Base-by-base conservation (phyloP, 83 land plant genomes). In the Picea mariana region DNA sequence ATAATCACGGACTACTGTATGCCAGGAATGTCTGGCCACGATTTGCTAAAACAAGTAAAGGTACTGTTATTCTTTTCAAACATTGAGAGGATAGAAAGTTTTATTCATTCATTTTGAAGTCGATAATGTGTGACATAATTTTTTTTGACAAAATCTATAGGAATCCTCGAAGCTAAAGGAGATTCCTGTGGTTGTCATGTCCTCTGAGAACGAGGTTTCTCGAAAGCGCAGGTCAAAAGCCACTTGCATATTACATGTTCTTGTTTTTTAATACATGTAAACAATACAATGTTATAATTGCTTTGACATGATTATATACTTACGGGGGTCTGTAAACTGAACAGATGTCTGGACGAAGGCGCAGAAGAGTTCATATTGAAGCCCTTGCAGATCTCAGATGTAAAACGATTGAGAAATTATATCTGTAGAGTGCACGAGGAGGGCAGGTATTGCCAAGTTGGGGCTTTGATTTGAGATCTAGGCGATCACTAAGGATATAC, bases 21-120 rank as follows among this genome's bases (percentile, higher is more conserved):
- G 96, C 96, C 96, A 76, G 94, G 89, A 9, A 94, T 94, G 97
- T 87, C 95, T 27, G 97, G 97, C 78, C 92, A 90, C 83, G 97
- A 94, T 83, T 87, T 94, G 21, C 90, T 94, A 61, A 94, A 87
- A 83, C 89, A 79, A 83, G 85, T 94, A 60, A 94, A 94, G 91
- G 96, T 94, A 83, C 0, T 6, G 4, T 27, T 13, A 11, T n/a
- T 44, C 4, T 44, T 20, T 38, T 7, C 26, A 5, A 9, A n/a
- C 5, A 6, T 72, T 34, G 9, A 72, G 23, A 3, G 59, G 16
- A 55, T 55, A 12, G 16, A 55, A 12, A 12, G 59, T 13, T 55
- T 55, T 55, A 44, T 16, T 67, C 40, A 31, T 8, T 12, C 42
- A 12, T 13, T 55, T 13, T 67, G 5, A 67, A 31, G 15, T 8